Evolutionary conservation across 2,329 filamentous ascomycete species (phyloP).

Genomic region (Claviceps sp.): DNA sequence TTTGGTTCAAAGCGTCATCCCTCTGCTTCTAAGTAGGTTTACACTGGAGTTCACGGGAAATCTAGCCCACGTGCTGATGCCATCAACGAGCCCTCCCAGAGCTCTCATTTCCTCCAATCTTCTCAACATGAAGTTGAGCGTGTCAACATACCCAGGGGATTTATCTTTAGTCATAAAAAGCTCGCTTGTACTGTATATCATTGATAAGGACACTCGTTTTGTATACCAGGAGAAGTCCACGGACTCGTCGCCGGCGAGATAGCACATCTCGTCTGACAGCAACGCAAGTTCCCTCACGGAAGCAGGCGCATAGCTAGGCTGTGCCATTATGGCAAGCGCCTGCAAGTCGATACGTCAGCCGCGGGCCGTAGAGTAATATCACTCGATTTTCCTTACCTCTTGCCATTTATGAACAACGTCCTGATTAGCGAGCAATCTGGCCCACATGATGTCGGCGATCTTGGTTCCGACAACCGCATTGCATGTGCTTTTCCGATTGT

Average conservation of each 20-base stretch:
- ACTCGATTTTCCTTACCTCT: conserved; percentile 43
- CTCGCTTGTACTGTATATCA: conserved; percentile 60
- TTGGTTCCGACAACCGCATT: conserved; percentile 41
- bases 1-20: conserved; percentile 53
- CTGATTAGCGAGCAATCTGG: conserved; percentile 61
- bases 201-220: conserved; percentile 42
- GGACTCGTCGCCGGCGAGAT: conserved; percentile 65
- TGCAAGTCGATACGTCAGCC: conserved; percentile 19
- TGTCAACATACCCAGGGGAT: conserved; percentile 60
- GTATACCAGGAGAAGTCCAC: conserved; percentile 84
- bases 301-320: conserved; percentile 61
- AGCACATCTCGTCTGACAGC: conserved; percentile 87
- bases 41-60: conserved; percentile 67
- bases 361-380: not conserved
- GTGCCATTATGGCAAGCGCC: conserved; percentile 83
- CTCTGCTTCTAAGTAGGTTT: conserved; percentile 80
- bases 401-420: conserved; percentile 69
- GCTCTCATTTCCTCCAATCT: conserved; percentile 56
- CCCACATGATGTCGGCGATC: conserved; percentile 60
- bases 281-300: conserved; percentile 67
- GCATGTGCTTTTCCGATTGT: conserved; percentile 9
- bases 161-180: conserved; percentile 88
- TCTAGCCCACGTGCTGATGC: conserved; percentile 62
- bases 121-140: conserved; percentile 64
- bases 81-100: conserved; percentile 47